These are phyloP conservation scores for Bisporella sp. DNA, from an alignment of 2,329 filamentous ascomycete genomes.

Conservation along the genomic window DNA sequence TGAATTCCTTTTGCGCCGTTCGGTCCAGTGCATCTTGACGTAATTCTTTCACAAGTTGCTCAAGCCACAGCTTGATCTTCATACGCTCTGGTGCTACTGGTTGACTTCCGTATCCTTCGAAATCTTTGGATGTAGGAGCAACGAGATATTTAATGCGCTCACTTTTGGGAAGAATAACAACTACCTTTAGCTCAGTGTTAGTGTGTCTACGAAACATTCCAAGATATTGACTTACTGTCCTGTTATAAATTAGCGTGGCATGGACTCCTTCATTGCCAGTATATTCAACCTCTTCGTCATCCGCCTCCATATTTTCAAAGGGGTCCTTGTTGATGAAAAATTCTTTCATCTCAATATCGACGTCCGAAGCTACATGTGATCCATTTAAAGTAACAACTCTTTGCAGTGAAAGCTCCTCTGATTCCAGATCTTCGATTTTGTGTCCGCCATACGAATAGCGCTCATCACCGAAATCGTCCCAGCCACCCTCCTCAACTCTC, in stretches of 20 bases:
- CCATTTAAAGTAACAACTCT: neutral
- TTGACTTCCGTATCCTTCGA: too few species aligned
- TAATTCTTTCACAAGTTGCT: too few species aligned
- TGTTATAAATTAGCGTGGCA: neutral
- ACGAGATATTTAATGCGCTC: too few species aligned
- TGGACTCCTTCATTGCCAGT: neutral
- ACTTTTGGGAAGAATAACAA: too few species aligned
- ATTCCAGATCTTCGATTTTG: neutral
- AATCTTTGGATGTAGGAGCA: too few species aligned
- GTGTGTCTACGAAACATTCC: too few species aligned
- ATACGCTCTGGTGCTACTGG: too few species aligned
- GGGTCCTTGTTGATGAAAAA: neutral
- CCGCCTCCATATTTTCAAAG: neutral
- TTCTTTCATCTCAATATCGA: neutral
- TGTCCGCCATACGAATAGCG: neutral
- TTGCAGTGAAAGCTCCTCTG: neutral
- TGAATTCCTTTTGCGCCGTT: too few species aligned
- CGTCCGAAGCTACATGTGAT: neutral
- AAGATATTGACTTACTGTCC: neutral
- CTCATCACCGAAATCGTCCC: neutral
- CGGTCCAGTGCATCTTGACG: too few species aligned
- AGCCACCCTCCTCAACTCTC: neutral
- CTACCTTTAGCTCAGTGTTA: too few species aligned
- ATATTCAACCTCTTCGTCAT: neutral
- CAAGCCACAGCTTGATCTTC: too few species aligned